A percentile compares a stretch with the other conserved stretches of the same genome.
Evolutionary conservation across 768 basidiomycete genomes (phyloP).

Genomic region (Lenzites betulinus): DNA sequence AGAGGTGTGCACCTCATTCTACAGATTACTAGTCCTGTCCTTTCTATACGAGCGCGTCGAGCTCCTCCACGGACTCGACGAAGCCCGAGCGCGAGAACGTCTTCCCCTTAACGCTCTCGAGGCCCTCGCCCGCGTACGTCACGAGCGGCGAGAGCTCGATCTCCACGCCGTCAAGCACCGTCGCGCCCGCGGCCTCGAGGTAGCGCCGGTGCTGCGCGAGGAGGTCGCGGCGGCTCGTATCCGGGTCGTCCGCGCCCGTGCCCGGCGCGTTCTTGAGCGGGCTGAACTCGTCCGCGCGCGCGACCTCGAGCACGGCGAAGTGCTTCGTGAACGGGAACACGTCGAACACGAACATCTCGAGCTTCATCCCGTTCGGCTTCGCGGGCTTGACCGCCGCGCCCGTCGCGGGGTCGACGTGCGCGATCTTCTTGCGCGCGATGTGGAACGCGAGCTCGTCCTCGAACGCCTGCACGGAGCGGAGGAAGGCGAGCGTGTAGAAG

Average conservation of each 20-base stretch:
- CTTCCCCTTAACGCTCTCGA: conserved; percentile 78
- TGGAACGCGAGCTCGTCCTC: conserved; percentile 93
- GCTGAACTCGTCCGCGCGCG: conserved; percentile 88
- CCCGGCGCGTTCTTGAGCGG: conserved; percentile 98
- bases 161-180: conserved; percentile 70
- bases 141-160: conserved; percentile 90
- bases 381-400: conserved; percentile 76
- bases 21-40: conserved; percentile 13
- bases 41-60: conserved; percentile 65
- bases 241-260: conserved; percentile 85
- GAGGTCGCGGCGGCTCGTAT: conserved; percentile 88
- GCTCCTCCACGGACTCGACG: conserved; percentile 64
- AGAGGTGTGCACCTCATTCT: conserved; percentile 5
- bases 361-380: conserved; percentile 98
- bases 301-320: conserved; percentile 89
- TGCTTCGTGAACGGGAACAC: conserved; percentile 90
- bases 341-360: conserved; percentile 98
- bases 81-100: conserved; percentile 74
- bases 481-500: conserved; percentile 90
- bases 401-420: conserved; percentile 69
- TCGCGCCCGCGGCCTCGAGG: conserved; percentile 78
- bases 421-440: conserved; percentile 97
- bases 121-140: conserved; percentile 90
- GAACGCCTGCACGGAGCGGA: conserved; percentile 75
- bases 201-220: conserved; percentile 86